These are phyloP conservation scores for Pichia terricola DNA, from an alignment of 1,139 yeast species.

Conservation along the genomic window DNA sequence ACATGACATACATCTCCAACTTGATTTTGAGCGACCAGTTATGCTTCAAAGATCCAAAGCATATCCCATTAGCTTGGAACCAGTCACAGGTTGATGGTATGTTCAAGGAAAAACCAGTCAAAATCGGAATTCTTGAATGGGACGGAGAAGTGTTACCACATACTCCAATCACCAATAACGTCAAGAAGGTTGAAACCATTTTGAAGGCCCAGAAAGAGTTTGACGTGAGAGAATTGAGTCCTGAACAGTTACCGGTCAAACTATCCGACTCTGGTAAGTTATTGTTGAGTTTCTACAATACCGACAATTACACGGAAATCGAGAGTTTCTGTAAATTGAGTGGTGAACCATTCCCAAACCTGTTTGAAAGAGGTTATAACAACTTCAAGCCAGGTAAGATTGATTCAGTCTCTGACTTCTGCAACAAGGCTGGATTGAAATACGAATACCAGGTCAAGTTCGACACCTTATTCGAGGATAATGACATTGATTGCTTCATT, in stretches of 20 bases:
- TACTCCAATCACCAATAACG: slow-evolving; percentile 44
- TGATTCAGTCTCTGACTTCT: slow-evolving; percentile 9
- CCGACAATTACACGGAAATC: slow-evolving; percentile 41
- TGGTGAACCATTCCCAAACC: slow-evolving; percentile 34
- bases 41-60: slow-evolving; percentile 44
- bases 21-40: slow-evolving; percentile 43
- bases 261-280: slow-evolving; percentile 17
- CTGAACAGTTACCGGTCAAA: slow-evolving; percentile 24
- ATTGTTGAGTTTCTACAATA: slow-evolving; percentile 32
- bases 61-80: slow-evolving; percentile 36
- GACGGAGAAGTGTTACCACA: slow-evolving; percentile 31
- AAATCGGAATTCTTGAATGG: slow-evolving; percentile 27
- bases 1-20: slow-evolving; percentile 54
- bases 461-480: slow-evolving; percentile 26
- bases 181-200: slow-evolving; percentile 24
- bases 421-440: slow-evolving; percentile 23
- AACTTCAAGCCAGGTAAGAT: slow-evolving; percentile 8
- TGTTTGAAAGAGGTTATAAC: slow-evolving; percentile 10
- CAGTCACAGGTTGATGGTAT: not conserved
- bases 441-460: slow-evolving; percentile 26
- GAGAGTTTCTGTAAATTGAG: slow-evolving; percentile 25
- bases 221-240: slow-evolving; percentile 31
- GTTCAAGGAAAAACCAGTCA: slow-evolving; percentile 20
- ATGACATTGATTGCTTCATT: slow-evolving; percentile 27
- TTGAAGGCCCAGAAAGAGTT: slow-evolving; percentile 21